phyloP scores from a whole-genome alignment of 1,139 yeast genomes.

The Geotrichum australiense region DNA sequence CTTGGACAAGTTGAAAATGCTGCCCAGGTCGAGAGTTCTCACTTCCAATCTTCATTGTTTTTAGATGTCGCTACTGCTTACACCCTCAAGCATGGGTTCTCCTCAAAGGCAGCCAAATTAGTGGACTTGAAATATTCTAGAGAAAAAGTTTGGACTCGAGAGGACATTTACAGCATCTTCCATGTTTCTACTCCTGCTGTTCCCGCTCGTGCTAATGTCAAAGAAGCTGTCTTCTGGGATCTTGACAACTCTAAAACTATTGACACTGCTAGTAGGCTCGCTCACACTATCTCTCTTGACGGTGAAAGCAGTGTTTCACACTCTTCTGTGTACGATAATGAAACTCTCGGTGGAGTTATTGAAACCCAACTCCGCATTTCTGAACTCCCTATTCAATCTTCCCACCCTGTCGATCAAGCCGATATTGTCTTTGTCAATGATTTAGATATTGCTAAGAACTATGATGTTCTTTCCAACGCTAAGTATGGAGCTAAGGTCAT shows the following conservation, averaged over 20 bases:
- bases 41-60: constrained; percentile 39
- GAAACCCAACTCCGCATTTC: constrained; percentile 63
- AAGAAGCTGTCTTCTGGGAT: constrained; percentile 53
- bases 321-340: constrained; percentile 65
- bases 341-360: constrained; percentile 65
- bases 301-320: constrained; percentile 47
- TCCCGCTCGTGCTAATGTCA: constrained; percentile 17
- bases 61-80: constrained; percentile 71
- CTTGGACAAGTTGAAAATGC: constrained; percentile 46
- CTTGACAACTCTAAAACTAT: constrained; percentile 29
- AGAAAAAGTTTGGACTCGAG: constrained; percentile 24
- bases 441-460: constrained; percentile 44
- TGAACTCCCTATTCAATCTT: constrained; percentile 29
- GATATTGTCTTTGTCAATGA: constrained; percentile 62
- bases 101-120: constrained; percentile 25
- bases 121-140: constrained; percentile 31
- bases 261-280: constrained; percentile 57
- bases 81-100: constrained; percentile 34
- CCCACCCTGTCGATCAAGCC: constrained; percentile 46
- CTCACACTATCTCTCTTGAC: constrained; percentile 66
- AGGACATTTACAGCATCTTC: constrained; percentile 24
- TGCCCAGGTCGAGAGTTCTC: constrained; percentile 33
- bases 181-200: constrained; percentile 19
- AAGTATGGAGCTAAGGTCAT: constrained; percentile 53
- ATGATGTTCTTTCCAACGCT: constrained; percentile 57